Conservation (phyloP, 257 asterid species). For the Solanum piurae region DNA sequence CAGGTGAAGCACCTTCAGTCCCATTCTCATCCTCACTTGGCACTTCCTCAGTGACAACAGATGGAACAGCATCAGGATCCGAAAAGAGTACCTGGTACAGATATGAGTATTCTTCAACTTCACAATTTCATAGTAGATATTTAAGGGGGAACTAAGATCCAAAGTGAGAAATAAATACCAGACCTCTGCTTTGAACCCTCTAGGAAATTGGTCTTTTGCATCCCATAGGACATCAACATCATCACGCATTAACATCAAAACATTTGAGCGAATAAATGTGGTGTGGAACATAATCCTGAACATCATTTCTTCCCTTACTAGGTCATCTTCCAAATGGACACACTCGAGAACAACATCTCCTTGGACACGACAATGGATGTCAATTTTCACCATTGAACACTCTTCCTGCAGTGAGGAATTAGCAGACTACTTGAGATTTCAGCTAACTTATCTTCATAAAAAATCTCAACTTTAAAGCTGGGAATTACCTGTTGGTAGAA, state of each 20-base stretch:
- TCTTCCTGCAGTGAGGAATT: constrained; percentile 62
- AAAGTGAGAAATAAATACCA: constrained; percentile 21
- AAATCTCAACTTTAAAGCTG: constrained; percentile 11
- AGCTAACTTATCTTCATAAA: constrained; percentile 1
- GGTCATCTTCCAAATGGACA: constrained; percentile 79
- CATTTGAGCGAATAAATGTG: constrained; percentile 79
- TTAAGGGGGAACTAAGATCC: constrained; percentile 6
- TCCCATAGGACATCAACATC: constrained; percentile 93
- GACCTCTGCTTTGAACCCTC: constrained; percentile 92
- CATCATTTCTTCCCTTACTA: constrained; percentile 77
- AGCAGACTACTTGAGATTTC: constrained; percentile 12
- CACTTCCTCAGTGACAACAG: constrained; percentile 35
- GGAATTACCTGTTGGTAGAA: constrained; percentile 61
- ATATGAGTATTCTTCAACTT: constrained; percentile 29
- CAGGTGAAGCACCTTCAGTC: constrained; percentile 59
- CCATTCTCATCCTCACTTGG: constrained; percentile 61
- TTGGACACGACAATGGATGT: constrained; percentile 63
- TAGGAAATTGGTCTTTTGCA: constrained; percentile 62
- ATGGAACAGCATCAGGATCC: constrained; percentile 67
- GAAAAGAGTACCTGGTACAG: constrained; percentile 85
- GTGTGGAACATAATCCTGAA: constrained; percentile 92
- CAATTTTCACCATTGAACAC: constrained; percentile 70
- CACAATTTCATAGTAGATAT: constrained; percentile 11
- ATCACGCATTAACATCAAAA: constrained; percentile 69
- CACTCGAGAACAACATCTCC: constrained; percentile 96